Conservation (phyloP, 257 asterid genomes). For the Solanum chaucha region DNA sequence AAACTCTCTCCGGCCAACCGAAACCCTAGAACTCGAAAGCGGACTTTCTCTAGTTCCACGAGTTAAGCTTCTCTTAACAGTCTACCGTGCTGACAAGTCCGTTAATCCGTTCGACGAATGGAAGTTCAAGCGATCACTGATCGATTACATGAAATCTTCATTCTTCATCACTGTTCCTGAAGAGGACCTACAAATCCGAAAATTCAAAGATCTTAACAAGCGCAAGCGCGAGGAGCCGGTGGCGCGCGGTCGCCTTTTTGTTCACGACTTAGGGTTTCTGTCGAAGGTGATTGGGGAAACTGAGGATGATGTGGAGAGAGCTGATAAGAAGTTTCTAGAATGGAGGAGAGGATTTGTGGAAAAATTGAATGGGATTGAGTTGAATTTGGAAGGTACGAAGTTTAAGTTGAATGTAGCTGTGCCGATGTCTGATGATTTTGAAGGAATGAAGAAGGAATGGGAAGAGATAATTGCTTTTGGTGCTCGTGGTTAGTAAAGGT, state of each 20-base stretch:
- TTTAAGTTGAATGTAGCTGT: slow-evolving; percentile 51
- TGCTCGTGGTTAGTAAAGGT: slow-evolving; percentile 40
- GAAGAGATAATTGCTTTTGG: slow-evolving; percentile 78
- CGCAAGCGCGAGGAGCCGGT: slow-evolving; percentile 94
- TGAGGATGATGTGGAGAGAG: slow-evolving; percentile 25
- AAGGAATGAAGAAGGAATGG: slow-evolving; percentile 75
- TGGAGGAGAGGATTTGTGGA: slow-evolving; percentile 64
- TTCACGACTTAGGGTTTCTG: slow-evolving; percentile 69
- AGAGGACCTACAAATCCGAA: slow-evolving; percentile 49
- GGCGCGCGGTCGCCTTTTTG: slow-evolving; percentile 56
- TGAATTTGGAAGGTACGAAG: slow-evolving; percentile 71
- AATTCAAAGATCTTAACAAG: slow-evolving; percentile 63
- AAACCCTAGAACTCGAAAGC: slow-evolving; percentile 50
- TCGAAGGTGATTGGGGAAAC: slow-evolving; percentile 7
- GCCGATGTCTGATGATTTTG: slow-evolving; percentile 60
- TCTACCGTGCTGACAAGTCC: slow-evolving; percentile 82
- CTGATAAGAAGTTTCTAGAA: slow-evolving; percentile 44
- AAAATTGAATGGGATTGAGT: slow-evolving; percentile 81
- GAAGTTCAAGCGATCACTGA: slow-evolving; percentile 76
- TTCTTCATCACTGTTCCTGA: slow-evolving; percentile 45
- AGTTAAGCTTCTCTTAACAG: slow-evolving; percentile 47
- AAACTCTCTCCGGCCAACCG: slow-evolving; percentile 36
- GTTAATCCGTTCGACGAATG: slow-evolving; percentile 75
- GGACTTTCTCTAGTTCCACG: slow-evolving; percentile 68
- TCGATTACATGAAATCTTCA: slow-evolving; percentile 50